Percentiles rank a stretch among this genome's conserved stretches.
phyloP scores from a whole-genome alignment of 2,329 filamentous ascomycete genomes.

The Teratosphaeria gauchensis region DNA sequence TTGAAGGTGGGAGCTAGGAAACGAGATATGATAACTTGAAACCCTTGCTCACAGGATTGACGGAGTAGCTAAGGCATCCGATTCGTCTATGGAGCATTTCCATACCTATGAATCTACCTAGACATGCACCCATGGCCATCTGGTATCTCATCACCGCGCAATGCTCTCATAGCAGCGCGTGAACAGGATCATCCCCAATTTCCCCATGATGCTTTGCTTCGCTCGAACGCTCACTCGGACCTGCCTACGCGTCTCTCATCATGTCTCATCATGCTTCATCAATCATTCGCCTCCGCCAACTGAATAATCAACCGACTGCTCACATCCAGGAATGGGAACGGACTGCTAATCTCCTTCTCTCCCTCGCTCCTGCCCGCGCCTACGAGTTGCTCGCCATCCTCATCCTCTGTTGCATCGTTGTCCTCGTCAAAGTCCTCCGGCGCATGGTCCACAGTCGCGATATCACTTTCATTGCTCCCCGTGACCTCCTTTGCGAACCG shows the following conservation, averaged over 20 bases:
- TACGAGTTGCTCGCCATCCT: slow-evolving; percentile 31
- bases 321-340: slow-evolving; percentile 92
- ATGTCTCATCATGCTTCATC: slow-evolving; percentile 4
- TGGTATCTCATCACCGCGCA: not conserved
- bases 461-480: slow-evolving; percentile 17
- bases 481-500: slow-evolving; percentile 29
- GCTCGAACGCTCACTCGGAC: not conserved
- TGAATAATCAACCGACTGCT: slow-evolving; percentile 88
- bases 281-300: slow-evolving; percentile 66
- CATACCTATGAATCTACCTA: not conserved
- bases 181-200: not conserved
- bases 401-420: slow-evolving; percentile 22
- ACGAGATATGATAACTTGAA: too few relatives aligned
- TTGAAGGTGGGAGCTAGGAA: too few relatives aligned
- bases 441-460: slow-evolving; percentile 10
- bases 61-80: too few relatives aligned
- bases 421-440: slow-evolving; percentile 17
- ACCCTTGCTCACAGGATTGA: too few relatives aligned
- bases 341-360: slow-evolving; percentile 90
- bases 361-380: slow-evolving; percentile 49
- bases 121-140: not conserved
- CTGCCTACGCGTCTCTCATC: not conserved
- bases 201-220: not conserved
- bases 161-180: not conserved
- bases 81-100: not conserved